These are phyloP conservation scores for Ceratocystis huliohia DNA, from an alignment of 2,329 filamentous ascomycete genomes.

Conservation along the genomic window DNA sequence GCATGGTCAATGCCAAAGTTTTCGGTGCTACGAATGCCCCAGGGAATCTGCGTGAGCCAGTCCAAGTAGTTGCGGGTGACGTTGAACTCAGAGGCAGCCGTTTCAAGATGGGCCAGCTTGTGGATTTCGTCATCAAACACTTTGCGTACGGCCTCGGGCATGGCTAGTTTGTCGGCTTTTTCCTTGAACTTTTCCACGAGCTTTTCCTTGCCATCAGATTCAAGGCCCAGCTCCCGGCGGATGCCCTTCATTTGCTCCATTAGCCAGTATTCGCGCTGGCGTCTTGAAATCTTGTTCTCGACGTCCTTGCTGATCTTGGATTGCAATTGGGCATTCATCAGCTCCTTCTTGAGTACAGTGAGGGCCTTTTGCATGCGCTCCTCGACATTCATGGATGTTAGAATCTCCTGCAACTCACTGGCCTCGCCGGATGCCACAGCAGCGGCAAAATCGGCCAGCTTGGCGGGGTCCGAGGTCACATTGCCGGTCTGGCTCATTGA, in stretches of 20 bases:
- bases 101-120: constrained; percentile 89
- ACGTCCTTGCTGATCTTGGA: constrained; percentile 98
- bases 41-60: constrained; percentile 96
- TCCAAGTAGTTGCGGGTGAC: constrained; percentile 97
- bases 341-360: constrained; percentile 88
- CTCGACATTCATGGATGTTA: constrained; percentile 81
- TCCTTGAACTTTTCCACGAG: constrained; percentile 95
- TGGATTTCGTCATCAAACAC: constrained; percentile 98
- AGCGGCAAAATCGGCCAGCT: constrained; percentile 91
- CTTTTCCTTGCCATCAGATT: constrained; percentile 97
- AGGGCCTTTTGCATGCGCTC: constrained; percentile 84
- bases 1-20: constrained; percentile 94
- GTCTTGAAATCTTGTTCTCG: constrained; percentile 91
- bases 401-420: constrained; percentile 79
- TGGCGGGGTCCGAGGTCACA: constrained; percentile 85
- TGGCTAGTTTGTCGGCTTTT: constrained; percentile 82
- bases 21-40: constrained; percentile 88
- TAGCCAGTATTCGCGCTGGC: constrained; percentile 93
- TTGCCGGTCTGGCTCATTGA: constrained; percentile 93
- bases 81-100: constrained; percentile 94
- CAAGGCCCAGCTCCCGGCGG: constrained; percentile 83
- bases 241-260: constrained; percentile 99
- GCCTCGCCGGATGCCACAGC: constrained; percentile 92
- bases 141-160: constrained; percentile 93
- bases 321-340: constrained; percentile 94